phyloP scores from a whole-genome alignment of 2,329 filamentous ascomycete species.

The Colletotrichum theobromicola region DNA sequence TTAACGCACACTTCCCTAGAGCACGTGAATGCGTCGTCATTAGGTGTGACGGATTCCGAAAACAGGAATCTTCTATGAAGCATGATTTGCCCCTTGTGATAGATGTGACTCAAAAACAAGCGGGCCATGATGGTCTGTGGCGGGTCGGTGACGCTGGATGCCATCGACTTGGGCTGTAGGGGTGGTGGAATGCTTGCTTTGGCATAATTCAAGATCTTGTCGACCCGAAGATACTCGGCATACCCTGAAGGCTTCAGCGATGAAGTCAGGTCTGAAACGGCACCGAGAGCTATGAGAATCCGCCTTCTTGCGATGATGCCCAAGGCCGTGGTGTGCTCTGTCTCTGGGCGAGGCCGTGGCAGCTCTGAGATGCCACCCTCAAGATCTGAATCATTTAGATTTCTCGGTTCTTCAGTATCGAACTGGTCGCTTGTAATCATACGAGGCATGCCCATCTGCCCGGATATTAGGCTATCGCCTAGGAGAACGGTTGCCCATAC shows the following conservation, averaged over 20 bases:
- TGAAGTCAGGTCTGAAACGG: conserved; percentile 25
- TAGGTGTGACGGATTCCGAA: not conserved
- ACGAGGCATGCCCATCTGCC: conserved; percentile 50
- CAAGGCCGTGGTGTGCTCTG: conserved; percentile 30
- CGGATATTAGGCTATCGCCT: conserved; percentile 46
- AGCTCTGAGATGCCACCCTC: conserved; percentile 34
- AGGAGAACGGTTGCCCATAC: conserved; percentile 45
- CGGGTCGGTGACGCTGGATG: conserved; percentile 26
- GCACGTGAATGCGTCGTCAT: conserved; percentile 25
- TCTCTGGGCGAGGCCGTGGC: conserved; percentile 39
- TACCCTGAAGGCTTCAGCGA: conserved; percentile 20
- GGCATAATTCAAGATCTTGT: conserved; percentile 27
- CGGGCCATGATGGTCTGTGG: conserved; percentile 30
- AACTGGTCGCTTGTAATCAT: conserved; percentile 43
- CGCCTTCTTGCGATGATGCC: conserved; percentile 25
- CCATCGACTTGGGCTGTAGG: conserved; percentile 23
- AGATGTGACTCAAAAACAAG: conserved; percentile 30
- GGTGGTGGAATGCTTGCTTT: conserved; percentile 25
- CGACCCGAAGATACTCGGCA: conserved; percentile 25
- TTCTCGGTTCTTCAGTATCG: conserved; percentile 47
- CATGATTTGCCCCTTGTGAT: conserved; percentile 33
- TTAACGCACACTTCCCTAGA: conserved; percentile 28
- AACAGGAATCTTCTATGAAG: conserved; percentile 34
- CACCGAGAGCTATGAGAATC: conserved; percentile 26
- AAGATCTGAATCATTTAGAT: conserved; percentile 50